A percentile compares a stretch with the other conserved stretches of the same genome.
Evolutionary conservation across 2,329 filamentous ascomycete genomes (phyloP).

Genomic region (Sporothrix mexicana): DNA sequence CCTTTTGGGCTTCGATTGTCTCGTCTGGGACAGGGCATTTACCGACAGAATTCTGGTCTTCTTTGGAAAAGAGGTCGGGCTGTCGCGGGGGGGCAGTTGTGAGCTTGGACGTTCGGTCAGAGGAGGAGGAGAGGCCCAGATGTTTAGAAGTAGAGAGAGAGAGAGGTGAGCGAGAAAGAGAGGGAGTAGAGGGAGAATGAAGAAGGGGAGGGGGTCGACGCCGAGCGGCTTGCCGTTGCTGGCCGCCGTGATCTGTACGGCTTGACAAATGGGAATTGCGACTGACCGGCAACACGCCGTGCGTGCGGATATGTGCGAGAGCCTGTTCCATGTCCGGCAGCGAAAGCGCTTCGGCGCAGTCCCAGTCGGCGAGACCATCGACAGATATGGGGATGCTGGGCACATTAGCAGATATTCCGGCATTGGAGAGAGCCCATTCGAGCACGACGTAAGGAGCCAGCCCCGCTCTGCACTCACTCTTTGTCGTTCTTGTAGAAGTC

Average conservation of each 20-base stretch:
- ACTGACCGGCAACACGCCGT: constrained; percentile 69
- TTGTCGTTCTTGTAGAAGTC: constrained; percentile 90
- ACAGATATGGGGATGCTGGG: constrained; percentile 58
- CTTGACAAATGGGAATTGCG: constrained; percentile 37
- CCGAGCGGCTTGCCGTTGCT: neutral
- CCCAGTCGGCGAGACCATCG: constrained; percentile 81
- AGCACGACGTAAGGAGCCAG: too few species aligned
- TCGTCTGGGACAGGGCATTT: constrained; percentile 57
- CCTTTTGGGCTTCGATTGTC: constrained; percentile 54
- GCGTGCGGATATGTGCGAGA: constrained; percentile 70
- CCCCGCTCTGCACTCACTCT: constrained; percentile 56
- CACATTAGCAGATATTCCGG: neutral
- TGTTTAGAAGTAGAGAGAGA: neutral
- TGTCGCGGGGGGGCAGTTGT: constrained; percentile 41
- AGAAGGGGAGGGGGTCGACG: neutral
- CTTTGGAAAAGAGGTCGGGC: constrained; percentile 60
- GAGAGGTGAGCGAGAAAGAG: neutral
- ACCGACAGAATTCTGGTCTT: constrained; percentile 68
- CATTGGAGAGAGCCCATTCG: too few species aligned
- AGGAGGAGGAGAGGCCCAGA: neutral
- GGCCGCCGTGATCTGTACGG: constrained; percentile 42
- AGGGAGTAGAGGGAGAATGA: neutral
- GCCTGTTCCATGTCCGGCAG: constrained; percentile 70
- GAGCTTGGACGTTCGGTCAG: constrained; percentile 25
- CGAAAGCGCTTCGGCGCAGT: constrained; percentile 80